Base-by-base conservation (phyloP, 2,329 filamentous ascomycete species). In the Shiraia sp. region DNA sequence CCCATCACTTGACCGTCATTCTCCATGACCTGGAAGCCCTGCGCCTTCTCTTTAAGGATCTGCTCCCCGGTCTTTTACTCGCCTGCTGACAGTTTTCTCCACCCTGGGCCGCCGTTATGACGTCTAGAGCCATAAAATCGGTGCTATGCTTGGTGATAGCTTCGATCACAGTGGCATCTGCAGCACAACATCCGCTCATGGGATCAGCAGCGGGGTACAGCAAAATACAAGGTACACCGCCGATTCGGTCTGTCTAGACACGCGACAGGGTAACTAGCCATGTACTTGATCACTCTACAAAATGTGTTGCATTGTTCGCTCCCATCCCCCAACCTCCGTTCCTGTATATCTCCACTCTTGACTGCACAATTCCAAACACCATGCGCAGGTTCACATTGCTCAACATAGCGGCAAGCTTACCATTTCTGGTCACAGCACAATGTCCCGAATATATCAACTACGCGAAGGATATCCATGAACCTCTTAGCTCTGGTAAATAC, bases 361-460 rank as follows among this genome's bases (percentile, higher is more conserved):
- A 22, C 17, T 22, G n/a, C n/a, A n/a, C n/a, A n/a, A n/a, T 29
- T n/a, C 12, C 10, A 17, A 29, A 36, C 51, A 57, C 47, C 6
- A 69, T 69, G 66, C 57, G 53, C 40, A 33, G 30, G 17, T 34
- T 33, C 19, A 47, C 41, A 28, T 4, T 62, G 0, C 30, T 67
- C 29, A 40, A 42, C 3, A 38, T 43, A 10, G 22, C 46, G 15
- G 44, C 49, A 22, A 40, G 40, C 25, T 27, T 59, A 19, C 64
- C 62, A 4, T 27, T 62, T 17, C 42, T 68, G 23, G 53, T 49
- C 17, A 45, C 46, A 22, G 65, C 66, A 16, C 61, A 68, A 44
- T 75, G 72, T 51, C 73, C 73, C 4, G 72, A 75, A 51, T 77
- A 76, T 42, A 53, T 61, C 10, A 63, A 72, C 34, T 76, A 75